Conservation (phyloP, 176 grass and related monocot species). For the Canna indica region DNA sequence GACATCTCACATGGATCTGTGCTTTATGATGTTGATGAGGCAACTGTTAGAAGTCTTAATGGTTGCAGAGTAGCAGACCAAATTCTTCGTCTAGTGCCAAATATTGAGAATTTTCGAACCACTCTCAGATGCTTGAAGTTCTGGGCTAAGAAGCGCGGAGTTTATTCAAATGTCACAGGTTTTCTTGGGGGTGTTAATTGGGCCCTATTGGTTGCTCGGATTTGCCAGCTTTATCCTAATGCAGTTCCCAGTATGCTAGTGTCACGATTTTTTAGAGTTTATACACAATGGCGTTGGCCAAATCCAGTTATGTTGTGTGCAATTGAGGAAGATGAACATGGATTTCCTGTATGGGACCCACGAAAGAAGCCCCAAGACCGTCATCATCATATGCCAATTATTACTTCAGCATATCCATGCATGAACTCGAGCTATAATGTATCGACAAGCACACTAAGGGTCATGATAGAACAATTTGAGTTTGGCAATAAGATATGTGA, state of each 20-base stretch:
- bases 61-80: slow-evolving; percentile 91
- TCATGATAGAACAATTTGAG: slow-evolving; percentile 88
- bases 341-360: slow-evolving; percentile 91
- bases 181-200: slow-evolving; percentile 97
- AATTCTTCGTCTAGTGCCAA: slow-evolving; percentile 91
- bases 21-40: slow-evolving; percentile 81
- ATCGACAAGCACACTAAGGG: slow-evolving; percentile 75
- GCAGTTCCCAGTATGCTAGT: slow-evolving; percentile 92
- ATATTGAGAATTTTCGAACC: slow-evolving; percentile 77
- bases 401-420: slow-evolving; percentile 92
- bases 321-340: slow-evolving; percentile 81
- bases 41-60: slow-evolving; percentile 90
- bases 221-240: slow-evolving; percentile 96
- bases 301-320: slow-evolving; percentile 89
- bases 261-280: slow-evolving; percentile 83
- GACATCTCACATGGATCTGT: slow-evolving; percentile 85
- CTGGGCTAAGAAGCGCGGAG: slow-evolving; percentile 83
- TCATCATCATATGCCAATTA: slow-evolving; percentile 91
- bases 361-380: slow-evolving; percentile 76
- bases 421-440: slow-evolving; percentile 99
- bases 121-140: slow-evolving; percentile 79
- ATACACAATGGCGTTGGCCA: slow-evolving; percentile 85
- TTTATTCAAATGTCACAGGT: slow-evolving; percentile 97
- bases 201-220: slow-evolving; percentile 74
- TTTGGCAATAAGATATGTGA: slow-evolving; percentile 77